A percentile compares a stretch with the other conserved stretches of the same genome.
These are phyloP conservation scores for Vigna angularis DNA, from an alignment of 306 rosid genomes.

Conservation along the genomic window DNA sequence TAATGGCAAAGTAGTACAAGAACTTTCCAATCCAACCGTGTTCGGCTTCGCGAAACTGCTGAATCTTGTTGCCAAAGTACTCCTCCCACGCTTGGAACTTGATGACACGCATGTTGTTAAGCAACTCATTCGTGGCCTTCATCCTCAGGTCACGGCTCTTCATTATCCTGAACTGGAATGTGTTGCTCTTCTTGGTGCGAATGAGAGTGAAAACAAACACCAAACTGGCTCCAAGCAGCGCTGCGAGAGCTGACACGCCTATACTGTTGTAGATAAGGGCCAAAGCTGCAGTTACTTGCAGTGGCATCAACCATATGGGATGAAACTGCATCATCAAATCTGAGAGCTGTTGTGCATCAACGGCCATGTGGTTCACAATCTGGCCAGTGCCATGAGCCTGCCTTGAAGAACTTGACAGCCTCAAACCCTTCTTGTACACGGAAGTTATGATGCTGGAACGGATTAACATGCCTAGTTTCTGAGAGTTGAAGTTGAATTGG, in stretches of 20 bases:
- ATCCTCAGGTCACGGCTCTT: conserved; percentile 75
- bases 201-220: conserved; percentile 54
- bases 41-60: conserved; percentile 61
- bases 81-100: conserved; percentile 98
- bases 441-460: conserved; percentile 75
- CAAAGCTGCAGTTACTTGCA: conserved; percentile 68
- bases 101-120: conserved; percentile 81
- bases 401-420: conserved; percentile 71
- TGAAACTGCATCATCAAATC: conserved; percentile 84
- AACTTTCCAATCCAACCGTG: conserved; percentile 81
- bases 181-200: conserved; percentile 58
- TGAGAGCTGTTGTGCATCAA: conserved; percentile 85
- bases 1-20: conserved; percentile 66
- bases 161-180: conserved; percentile 68
- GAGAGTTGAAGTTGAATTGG: conserved; percentile 80
- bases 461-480: conserved; percentile 79
- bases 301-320: conserved; percentile 79
- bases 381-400: conserved; percentile 88
- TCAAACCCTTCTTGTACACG: conserved; percentile 76
- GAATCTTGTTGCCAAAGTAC: conserved; percentile 66
- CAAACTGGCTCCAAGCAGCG: conserved; percentile 53
- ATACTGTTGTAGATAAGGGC: conserved; percentile 63
- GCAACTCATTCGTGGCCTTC: conserved; percentile 89
- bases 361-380: conserved; percentile 89
- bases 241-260: conserved; percentile 60